Base-by-base conservation (phyloP, 192 early-diverging fungal species). In the Mortierella alpina region DNA sequence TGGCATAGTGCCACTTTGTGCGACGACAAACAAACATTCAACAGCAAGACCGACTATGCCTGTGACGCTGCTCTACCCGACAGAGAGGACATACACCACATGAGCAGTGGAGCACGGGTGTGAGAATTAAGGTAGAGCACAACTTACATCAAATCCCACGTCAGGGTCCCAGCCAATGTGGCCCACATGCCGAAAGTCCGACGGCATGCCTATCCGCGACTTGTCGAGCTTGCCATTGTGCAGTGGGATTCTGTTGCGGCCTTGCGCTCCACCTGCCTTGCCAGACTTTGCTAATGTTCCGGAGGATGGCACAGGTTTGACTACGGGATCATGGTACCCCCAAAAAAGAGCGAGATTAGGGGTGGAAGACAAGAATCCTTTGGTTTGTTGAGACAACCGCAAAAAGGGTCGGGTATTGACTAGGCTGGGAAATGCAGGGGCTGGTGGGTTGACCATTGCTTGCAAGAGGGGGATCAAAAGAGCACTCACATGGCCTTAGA, bases 131-230 rank as follows among this genome's bases (percentile, higher is more conserved):
- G 31, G 31, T 31, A 31, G 41, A 54, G 17, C 31, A 52, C 60
- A 41, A 54, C 75, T 73, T 79, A 85, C 84, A 65, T 86, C 86
- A 58, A 87, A 91, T 0, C 90, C 90, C 44, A 85, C 84, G 20
- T 89, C 85, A 14, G 88, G 85, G 62, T 87, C 86, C 66, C 82
- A 91, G 13, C 90, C 90, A 51, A 91, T 90, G 71, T 91, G 90
- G 20, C 90, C 88, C 2, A 91, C 64, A 81, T 91, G 90, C 70
- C 88, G 69, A 72, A 80, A 80, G 44, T 80, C 77, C n/a, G 77
- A 80, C 7, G 90, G 90, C 22, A 82, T 50, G 11, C 90, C 84
- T 60, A 91, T 88, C 72, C 87, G 66, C 31, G 90, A 61, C 84
- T 93, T 84, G 82, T 92, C 75, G 41, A 93, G 51, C 66, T 88